Base-by-base conservation (phyloP, 73 alveolate species). In the Paraurostyla sp. region DNA sequence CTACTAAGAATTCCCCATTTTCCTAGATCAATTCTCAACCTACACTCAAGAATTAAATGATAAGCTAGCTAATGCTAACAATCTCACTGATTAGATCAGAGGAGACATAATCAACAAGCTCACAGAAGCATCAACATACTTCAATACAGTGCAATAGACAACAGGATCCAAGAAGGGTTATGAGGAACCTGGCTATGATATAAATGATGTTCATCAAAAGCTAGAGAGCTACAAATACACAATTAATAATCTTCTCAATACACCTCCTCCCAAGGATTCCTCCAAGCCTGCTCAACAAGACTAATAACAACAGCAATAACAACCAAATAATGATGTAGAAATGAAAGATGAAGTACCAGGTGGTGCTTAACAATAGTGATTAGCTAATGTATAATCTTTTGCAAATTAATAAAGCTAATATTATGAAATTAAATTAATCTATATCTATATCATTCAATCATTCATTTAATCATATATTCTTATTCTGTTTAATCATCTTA, bases 1-100 rank as follows among this genome's bases (percentile, higher is more conserved):
- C 51, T 87, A 71, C 42, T 71, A 63, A 23, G 49, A 35, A 32
- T 49, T 80, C 71, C 96, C 96, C 2, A 86, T 83, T 9, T 89
- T 76, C 27, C 56, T 89, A 33, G 54, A 73, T 32, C 65, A 85
- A 25, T 90, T 91, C 73, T 62, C 36, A 43, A 11, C 42, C 3
- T 69, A 16, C 62, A 3, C 18, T 11, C 16, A 69, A 22, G 85
- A 69, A 40, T 20, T 69, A 3, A 42, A 69, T 33, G 62, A 33
- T 25, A 42, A 69, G 25, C 7, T 69, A 16, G 85, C 85, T 4
- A 69, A 18, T 23, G 85, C 85, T 41, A 43, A 7, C 22, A 33
- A 9, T 23, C 13, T 40, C 16, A 11, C 58, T n/a, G 85, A 69
- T 43, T 20, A 69, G 27, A 69, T 41, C 7, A 36, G 85, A 36